These are phyloP conservation scores for Neonectria neomacrospora DNA, from an alignment of 2,329 filamentous ascomycete genomes.

Conservation along the genomic window DNA sequence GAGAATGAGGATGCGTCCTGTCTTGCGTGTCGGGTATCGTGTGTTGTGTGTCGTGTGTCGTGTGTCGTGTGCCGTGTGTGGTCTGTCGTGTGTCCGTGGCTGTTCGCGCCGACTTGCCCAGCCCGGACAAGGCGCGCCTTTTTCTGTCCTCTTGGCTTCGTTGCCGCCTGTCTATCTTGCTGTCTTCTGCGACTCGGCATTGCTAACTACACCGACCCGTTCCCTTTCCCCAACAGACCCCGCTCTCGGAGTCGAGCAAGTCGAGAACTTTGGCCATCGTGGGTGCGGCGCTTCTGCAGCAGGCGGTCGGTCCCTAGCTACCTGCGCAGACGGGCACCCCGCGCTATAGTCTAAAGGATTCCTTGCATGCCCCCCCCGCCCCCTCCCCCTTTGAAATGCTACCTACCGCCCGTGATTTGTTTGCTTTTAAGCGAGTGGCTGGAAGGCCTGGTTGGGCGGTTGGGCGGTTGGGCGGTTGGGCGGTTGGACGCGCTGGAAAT, in stretches of 20 bases:
- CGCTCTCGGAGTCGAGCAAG: constrained; percentile 16
- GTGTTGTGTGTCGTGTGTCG: background rate
- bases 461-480: background rate
- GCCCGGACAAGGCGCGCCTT: constrained; percentile 12
- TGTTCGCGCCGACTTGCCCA: background rate
- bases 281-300: constrained; percentile 20
- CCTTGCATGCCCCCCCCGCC: constrained; percentile 1
- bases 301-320: constrained; percentile 2
- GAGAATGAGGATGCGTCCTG: no score
- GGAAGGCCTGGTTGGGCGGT: no score
- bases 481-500: background rate
- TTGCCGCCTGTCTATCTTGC: background rate
- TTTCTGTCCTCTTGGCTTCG: background rate
- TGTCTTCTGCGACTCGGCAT: constrained; percentile 5
- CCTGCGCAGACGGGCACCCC: background rate
- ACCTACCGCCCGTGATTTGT: background rate
- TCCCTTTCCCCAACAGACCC: constrained; percentile 15
- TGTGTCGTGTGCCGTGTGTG: background rate
- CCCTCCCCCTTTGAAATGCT: constrained; percentile 3
- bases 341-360: constrained; percentile 25
- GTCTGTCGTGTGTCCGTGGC: constrained; percentile 1
- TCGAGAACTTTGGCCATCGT: constrained; percentile 21
- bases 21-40: background rate
- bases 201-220: constrained; percentile 20
- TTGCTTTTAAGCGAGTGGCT: background rate